Evolutionary conservation across 2,329 filamentous ascomycete genomes (phyloP).

Genomic region (Colletotrichum horii): DNA sequence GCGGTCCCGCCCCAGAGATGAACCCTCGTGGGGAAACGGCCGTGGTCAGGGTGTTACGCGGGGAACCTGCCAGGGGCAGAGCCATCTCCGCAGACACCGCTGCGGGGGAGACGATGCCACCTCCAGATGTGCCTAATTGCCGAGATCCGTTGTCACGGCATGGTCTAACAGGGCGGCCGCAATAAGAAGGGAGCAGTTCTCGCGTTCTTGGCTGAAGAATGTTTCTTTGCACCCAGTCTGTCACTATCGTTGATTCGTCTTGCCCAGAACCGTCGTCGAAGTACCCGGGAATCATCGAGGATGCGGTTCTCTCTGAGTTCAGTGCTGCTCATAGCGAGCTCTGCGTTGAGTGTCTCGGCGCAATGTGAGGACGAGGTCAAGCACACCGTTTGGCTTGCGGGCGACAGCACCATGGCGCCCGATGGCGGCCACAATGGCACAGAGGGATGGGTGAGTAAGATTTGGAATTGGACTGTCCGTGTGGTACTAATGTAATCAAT

Average conservation of each 20-base stretch:
- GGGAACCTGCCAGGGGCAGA: neutral
- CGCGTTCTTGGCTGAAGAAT: fast-evolving
- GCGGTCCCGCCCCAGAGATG: conserved; percentile 1
- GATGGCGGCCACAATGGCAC: conserved; percentile 43
- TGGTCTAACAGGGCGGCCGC: neutral
- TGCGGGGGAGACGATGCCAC: neutral
- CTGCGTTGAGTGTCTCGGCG: neutral
- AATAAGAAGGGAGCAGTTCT: neutral
- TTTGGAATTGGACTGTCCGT: fast-evolving
- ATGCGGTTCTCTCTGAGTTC: neutral
- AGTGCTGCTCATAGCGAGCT: neutral
- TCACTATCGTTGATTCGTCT: neutral
- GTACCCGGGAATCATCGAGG: neutral
- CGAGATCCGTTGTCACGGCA: conserved; percentile 5
- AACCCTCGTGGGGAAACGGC: neutral
- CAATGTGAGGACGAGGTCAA: neutral
- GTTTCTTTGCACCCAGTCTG: no score
- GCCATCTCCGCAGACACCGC: neutral
- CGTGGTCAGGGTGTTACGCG: neutral
- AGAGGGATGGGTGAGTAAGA: conserved; percentile 55
- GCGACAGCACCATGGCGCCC: conserved; percentile 66
- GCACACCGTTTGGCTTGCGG: conserved; percentile 58
- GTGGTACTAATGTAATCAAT: fast-evolving
- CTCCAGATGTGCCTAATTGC: neutral
- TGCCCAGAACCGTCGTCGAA: neutral